Evolutionary conservation across 495 filamentous ascomycete genomes (phyloP), one percentile per base, ranked within the genome.

Genomic region (Penicillium salamii): DNA sequence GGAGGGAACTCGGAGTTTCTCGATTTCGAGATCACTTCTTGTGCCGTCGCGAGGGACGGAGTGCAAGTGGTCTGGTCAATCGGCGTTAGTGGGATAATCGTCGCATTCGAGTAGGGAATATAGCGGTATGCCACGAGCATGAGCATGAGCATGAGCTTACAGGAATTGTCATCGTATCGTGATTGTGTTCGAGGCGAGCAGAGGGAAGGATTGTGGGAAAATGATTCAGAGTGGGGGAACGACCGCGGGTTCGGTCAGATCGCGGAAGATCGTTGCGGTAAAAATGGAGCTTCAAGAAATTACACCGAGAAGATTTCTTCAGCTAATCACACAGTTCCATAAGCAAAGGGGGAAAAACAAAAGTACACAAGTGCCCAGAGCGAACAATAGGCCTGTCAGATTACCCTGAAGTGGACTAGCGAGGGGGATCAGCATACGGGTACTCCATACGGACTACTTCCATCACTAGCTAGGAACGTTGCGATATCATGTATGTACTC

Each of bases 1-100:
- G 93, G 85, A 29, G 86, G 61, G 54, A 79, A 82, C 49, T 74
- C 57, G 33, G 73, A 65, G 53, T 67, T 65, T 59, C 65, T 65
- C 7, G 76, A 75, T 29, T 71, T 63, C 7, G 72, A 61, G 37
- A 90, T 70, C 15, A 86, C 65, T 24, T 83, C 74, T 43, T 47
- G 62, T 41, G 71, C 72, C 24, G 66, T 68, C 62, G 74, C 65
- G 15, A 76, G 55, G 37, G 72, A 70, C 59, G 72, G 72, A 46
- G 67, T 59, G 49, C 63, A 57, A 24, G 63, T 61, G 50, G 65
- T 49, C 70, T 76, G 63, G 55, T 62, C 62, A 69, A 61, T 3
- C 31, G 17, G 53, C 24, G 48, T 42, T 46, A 41, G 50, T 43
- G 45, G 15, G 18, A 36, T 51, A 7, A 12, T 14, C 2, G 20